A percentile compares a stretch with the other conserved stretches of the same genome.
Evolutionary conservation across 208 protist genomes (phyloP).

Genomic region (Acanthamoeba culbertsoni): DNA sequence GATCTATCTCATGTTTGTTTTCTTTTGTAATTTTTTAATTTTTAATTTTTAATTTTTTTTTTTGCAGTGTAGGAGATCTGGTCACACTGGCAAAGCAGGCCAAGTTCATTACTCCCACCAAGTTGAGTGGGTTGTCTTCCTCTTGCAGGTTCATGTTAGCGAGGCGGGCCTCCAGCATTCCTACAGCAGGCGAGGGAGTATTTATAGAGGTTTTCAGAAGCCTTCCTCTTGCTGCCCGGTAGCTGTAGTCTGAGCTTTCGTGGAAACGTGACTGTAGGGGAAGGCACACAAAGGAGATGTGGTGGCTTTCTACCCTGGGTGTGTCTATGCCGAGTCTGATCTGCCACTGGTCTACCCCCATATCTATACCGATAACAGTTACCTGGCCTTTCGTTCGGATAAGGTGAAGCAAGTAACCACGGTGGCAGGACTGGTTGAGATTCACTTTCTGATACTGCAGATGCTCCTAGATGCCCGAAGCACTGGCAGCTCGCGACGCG

Average conservation of each 20-base stretch:
- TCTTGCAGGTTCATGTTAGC: background rate
- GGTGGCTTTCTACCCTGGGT: slow-evolving; percentile 1
- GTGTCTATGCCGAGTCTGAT: background rate
- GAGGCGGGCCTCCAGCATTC: background rate
- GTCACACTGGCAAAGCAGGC: slow-evolving; percentile 27
- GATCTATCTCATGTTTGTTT: background rate
- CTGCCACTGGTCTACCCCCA: slow-evolving; percentile 19
- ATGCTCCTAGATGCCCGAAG: background rate
- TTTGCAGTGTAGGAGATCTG: background rate
- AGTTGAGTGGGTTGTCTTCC: background rate
- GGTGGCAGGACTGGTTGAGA: background rate
- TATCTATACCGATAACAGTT: slow-evolving; percentile 17
- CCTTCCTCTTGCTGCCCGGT: background rate
- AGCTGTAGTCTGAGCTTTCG: background rate
- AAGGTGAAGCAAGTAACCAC: background rate
- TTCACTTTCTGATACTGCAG: background rate
- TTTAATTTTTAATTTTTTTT: no score
- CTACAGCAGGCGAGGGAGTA: background rate
- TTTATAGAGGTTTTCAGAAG: background rate
- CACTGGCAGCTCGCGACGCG: background rate
- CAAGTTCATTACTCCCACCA: background rate
- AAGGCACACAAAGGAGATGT: background rate
- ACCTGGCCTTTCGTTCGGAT: background rate
- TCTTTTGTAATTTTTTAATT: no score
- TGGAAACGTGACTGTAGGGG: background rate